These are phyloP conservation scores for Arabidopsis arenosa DNA, from an alignment of 345 rosid species.

Conservation along the genomic window DNA sequence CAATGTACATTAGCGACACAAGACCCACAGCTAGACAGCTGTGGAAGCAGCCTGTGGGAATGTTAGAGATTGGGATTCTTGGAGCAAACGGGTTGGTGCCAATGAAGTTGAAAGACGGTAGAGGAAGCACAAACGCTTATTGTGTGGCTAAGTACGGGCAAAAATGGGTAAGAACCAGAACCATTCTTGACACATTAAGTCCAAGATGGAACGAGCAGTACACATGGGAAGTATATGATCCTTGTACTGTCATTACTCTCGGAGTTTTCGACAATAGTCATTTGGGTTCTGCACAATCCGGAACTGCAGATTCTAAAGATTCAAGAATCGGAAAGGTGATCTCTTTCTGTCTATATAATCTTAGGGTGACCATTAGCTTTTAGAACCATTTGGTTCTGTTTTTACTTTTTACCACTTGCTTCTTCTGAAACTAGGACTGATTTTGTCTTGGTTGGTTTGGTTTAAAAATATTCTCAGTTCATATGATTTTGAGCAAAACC, in stretches of 20 bases:
- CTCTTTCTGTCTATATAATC: neutral
- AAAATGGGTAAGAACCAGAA: constrained; percentile 90
- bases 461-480: neutral
- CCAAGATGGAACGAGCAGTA: constrained; percentile 89
- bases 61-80: constrained; percentile 77
- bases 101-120: constrained; percentile 75
- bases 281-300: constrained; percentile 53
- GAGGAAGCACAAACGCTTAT: constrained; percentile 73
- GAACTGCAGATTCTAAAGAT: constrained; percentile 53
- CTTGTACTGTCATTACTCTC: constrained; percentile 81
- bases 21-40: constrained; percentile 86
- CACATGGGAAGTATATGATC: constrained; percentile 92
- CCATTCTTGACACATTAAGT: constrained; percentile 57
- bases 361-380: neutral
- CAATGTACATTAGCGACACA: constrained; percentile 86
- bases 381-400: neutral
- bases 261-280: constrained; percentile 82
- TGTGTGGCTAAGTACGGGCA: constrained; percentile 86
- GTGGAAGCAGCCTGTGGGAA: constrained; percentile 82
- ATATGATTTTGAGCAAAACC: neutral
- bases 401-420: neutral
- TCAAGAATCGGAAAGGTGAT: constrained; percentile 79
- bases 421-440: neutral
- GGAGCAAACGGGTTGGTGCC: constrained; percentile 76
- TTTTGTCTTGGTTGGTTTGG: neutral